Evolutionary conservation across 805 yeast species (phyloP), one percentile per base, ranked within the genome.

Genomic region (Peterozyma xylosa): DNA sequence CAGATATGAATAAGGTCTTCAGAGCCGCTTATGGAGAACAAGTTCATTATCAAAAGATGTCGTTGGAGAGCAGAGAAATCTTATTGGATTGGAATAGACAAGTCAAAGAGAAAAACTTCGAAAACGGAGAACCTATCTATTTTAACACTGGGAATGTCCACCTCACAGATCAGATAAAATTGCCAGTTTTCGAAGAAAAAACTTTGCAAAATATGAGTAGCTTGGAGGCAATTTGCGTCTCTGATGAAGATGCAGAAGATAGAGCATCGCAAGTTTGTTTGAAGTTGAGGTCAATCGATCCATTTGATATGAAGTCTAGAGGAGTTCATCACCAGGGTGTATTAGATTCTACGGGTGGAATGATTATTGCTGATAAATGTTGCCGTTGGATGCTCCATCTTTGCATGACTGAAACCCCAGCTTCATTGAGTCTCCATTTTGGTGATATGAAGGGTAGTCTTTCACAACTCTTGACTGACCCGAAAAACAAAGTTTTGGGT

Each of bases 1-100:
- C 64, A 4, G 73, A 68, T 46, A 56, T 66, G 48, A 66, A 66
- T 53, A 68, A 68, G 47, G 48, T 63, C 21, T 62, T 67, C 46
- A 53, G 71, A 43, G 64, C 66, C 9, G 61, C 59, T 9, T 67
- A 68, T 42, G 68, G 58, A 1, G 62, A 61, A 13, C 58, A 66
- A 41, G 54, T 51, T 11, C 64, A 62, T 42, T 66, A 66, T 46
- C 59, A 55, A 41, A 53, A 55, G 38, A 48, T 59, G 38, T 61
- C 63, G 5, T 50, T 55, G 35, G 41, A 57, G 45, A 58, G 60
- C 1, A 53, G 54, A 15, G 55, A 52, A 15, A 37, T 47, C 5
- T 55, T 51, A 37, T 36, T 48, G 13, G 34, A 47, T 5, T 48
- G 47, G 52, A 51, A 57, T 30, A 37, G 45, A 14, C 56, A 56